phyloP scores from a whole-genome alignment of 1,139 yeast species.

The Scheffersomyces insectosa region DNA sequence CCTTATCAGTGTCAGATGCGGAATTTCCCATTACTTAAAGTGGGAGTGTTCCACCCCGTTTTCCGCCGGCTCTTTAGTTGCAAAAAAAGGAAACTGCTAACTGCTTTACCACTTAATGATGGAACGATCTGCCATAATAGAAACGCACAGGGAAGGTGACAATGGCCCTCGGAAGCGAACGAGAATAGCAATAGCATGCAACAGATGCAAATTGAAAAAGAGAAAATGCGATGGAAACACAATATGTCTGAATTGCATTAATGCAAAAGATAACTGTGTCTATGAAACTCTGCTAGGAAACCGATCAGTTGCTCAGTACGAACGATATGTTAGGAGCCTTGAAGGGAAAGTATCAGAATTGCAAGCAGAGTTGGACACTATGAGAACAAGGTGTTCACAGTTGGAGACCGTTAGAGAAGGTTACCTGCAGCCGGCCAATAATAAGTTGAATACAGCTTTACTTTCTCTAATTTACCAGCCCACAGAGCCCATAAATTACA shows the following conservation, averaged over 20 bases:
- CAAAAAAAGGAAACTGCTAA: too few species aligned
- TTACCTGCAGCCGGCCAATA: background rate
- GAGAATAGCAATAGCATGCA: background rate
- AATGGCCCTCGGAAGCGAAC: background rate
- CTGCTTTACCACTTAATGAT: too few species aligned
- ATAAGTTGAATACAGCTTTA: background rate
- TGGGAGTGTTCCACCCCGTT: too few species aligned
- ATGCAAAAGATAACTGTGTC: background rate
- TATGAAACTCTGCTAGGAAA: background rate
- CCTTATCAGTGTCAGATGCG: too few species aligned
- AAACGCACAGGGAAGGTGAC: background rate
- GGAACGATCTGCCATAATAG: too few species aligned
- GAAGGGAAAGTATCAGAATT: too few species aligned
- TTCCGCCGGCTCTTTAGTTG: too few species aligned
- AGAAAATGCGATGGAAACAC: constrained; percentile 1
- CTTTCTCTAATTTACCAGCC: background rate
- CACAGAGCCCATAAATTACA: background rate
- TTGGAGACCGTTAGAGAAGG: background rate
- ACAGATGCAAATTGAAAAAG: background rate
- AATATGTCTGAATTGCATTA: background rate
- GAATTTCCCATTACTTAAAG: too few species aligned
- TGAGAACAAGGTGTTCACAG: background rate
- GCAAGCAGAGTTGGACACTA: too few species aligned
- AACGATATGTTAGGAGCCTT: too few species aligned
- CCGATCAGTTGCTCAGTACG: too few species aligned